A percentile compares a stretch with the other conserved stretches of the same genome.
Conservation (phyloP, 306 rosid genomes). For the Prinsepia uniflora region DNA sequence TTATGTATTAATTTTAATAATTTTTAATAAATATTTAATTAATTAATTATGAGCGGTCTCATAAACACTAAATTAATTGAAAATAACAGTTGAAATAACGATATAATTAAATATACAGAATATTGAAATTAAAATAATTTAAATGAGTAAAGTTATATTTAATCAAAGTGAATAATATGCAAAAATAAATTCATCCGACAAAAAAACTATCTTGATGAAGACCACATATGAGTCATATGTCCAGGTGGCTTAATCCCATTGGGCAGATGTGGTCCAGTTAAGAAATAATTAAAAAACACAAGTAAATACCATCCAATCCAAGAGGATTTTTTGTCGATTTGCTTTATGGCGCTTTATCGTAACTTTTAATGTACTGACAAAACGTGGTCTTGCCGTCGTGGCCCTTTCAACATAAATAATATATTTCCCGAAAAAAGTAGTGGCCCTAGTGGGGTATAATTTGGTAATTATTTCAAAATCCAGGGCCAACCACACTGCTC, state of each 20-base stretch:
- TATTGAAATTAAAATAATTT: no score
- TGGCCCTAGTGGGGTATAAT: conserved; percentile 12
- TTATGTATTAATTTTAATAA: no score
- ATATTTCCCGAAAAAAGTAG: conserved; percentile 4
- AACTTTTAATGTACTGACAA: conserved; percentile 36
- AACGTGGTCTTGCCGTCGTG: conserved; percentile 34
- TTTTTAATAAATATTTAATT: no score
- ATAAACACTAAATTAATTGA: no score
- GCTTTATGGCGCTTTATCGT: conserved; percentile 19
- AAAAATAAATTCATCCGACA: neutral
- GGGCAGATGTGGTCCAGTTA: neutral
- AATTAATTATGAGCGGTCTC: no score
- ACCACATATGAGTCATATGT: neutral
- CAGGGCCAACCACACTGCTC: neutral
- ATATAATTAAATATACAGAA: no score
- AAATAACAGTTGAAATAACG: no score
- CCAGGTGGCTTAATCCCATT: neutral
- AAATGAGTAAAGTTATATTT: no score
- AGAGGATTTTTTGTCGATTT: conserved; percentile 38
- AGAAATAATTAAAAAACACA: conserved; percentile 19
- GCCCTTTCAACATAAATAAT: neutral
- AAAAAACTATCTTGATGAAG: neutral
- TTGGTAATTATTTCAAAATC: neutral
- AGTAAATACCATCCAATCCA: conserved; percentile 9
- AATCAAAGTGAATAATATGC: no score